phyloP scores from a whole-genome alignment of 345 rosid species.

The rapeseed (Brassica napus) region DNA sequence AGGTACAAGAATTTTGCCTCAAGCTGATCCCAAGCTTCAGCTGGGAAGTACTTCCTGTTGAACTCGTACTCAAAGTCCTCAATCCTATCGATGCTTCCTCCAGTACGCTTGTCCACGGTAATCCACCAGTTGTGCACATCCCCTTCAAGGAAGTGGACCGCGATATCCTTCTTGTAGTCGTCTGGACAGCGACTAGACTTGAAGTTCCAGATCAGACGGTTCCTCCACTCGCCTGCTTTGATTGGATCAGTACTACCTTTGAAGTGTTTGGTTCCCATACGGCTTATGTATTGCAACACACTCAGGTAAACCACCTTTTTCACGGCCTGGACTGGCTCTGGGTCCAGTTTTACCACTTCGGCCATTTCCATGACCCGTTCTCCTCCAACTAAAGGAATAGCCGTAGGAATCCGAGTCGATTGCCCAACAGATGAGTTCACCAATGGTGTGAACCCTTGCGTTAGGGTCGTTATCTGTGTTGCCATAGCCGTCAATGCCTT shows the following conservation, averaged over 20 bases:
- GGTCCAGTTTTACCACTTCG: too few relatives aligned
- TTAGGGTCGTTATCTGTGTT: too few relatives aligned
- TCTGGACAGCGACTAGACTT: not conserved
- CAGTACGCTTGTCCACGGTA: not conserved
- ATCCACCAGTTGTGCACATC: not conserved
- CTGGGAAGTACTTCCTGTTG: not conserved
- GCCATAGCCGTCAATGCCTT: too few relatives aligned
- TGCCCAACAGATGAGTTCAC: too few relatives aligned
- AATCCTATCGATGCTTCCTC: not conserved
- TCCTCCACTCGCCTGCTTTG: not conserved
- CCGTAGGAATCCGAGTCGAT: too few relatives aligned
- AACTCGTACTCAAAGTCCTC: not conserved
- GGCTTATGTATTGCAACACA: too few relatives aligned
- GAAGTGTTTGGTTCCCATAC: not conserved
- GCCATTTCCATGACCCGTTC: too few relatives aligned
- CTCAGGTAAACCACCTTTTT: too few relatives aligned
- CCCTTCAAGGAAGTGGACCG: not conserved
- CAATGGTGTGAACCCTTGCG: too few relatives aligned
- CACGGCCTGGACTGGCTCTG: too few relatives aligned
- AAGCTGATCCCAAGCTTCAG: not conserved
- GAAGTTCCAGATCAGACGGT: not conserved
- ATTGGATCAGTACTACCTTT: not conserved
- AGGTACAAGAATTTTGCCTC: not conserved
- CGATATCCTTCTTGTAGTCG: not conserved
- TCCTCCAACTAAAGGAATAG: too few relatives aligned